Evolutionary conservation across 345 rosid genomes (phyloP).

Genomic region (Cardiospermum halicacabum): DNA sequence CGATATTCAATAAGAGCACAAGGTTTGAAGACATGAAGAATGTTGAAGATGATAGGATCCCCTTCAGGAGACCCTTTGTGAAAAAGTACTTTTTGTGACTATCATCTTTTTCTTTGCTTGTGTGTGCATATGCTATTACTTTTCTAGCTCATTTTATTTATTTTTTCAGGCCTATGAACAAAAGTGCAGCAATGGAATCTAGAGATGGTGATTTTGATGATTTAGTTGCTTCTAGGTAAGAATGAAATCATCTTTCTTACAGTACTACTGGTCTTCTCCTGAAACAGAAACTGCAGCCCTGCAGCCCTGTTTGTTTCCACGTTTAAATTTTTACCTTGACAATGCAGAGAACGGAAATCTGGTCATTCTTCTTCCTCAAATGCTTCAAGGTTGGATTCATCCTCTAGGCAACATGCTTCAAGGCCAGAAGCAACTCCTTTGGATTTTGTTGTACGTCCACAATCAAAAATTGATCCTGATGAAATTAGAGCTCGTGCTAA

Average conservation of each 20-base stretch:
- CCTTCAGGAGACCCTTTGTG: constrained; percentile 64
- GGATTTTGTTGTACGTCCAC: constrained; percentile 92
- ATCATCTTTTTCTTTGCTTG: not conserved
- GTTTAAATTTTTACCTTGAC: constrained; percentile 7
- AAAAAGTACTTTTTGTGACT: constrained; percentile 49
- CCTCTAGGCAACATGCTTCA: constrained; percentile 63
- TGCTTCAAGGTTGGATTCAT: constrained; percentile 65
- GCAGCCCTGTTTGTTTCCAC: not conserved
- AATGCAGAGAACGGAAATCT: constrained; percentile 56
- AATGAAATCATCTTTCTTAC: constrained; percentile 2
- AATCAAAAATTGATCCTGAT: constrained; percentile 91
- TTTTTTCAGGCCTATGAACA: constrained; percentile 54
- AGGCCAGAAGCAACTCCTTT: constrained; percentile 96
- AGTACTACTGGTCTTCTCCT: not conserved
- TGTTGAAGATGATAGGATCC: constrained; percentile 68
- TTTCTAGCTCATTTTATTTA: not conserved
- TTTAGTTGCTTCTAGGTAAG: constrained; percentile 71
- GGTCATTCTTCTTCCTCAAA: constrained; percentile 62
- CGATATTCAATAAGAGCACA: constrained; percentile 95
- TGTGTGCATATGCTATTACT: not conserved
- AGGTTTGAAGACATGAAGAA: constrained; percentile 95
- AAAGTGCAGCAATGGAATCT: constrained; percentile 66
- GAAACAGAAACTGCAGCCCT: not conserved
- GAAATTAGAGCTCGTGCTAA: constrained; percentile 82
- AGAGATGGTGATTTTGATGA: constrained; percentile 92